phyloP scores from a whole-genome alignment of 1,284 basidiomycete species.

The Ustilago crameri region DNA sequence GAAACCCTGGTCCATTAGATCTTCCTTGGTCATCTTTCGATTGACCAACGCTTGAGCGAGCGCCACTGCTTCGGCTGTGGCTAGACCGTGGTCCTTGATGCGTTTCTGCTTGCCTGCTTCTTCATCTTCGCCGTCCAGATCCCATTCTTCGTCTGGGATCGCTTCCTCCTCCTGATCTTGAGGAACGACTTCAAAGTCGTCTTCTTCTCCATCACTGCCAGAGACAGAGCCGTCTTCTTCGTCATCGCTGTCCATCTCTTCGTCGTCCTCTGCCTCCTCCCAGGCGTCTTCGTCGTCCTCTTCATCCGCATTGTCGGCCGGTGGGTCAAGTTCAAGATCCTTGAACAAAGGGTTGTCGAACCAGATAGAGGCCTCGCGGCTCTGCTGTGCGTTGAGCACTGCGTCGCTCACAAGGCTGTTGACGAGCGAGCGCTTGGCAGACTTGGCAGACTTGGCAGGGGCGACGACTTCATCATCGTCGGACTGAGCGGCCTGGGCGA shows the following conservation, averaged over 20 bases:
- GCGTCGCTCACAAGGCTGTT: constrained; percentile 46
- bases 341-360: constrained; percentile 94
- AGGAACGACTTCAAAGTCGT: constrained; percentile 63
- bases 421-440: constrained; percentile 39
- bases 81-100: constrained; percentile 83
- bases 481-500: constrained; percentile 2
- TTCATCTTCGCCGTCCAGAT: constrained; percentile 78
- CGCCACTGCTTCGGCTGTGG: constrained; percentile 90
- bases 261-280: constrained; percentile 67
- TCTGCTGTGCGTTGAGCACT: constrained; percentile 60
- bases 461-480: constrained; percentile 15
- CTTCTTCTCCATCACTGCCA: constrained; percentile 51
- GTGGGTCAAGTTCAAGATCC: constrained; percentile 74
- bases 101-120: constrained; percentile 79
- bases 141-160: constrained; percentile 83
- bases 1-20: constrained; percentile 94
- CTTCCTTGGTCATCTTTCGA: constrained; percentile 85
- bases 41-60: constrained; percentile 93
- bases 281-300: constrained; percentile 66
- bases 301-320: constrained; percentile 69
- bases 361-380: constrained; percentile 79
- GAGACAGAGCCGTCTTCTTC: constrained; percentile 11
- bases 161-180: constrained; percentile 74
- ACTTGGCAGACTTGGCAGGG: constrained; percentile 45
- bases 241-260: constrained; percentile 60